Percentiles rank a stretch among this genome's conserved stretches.
Evolutionary conservation across 768 basidiomycete species (phyloP).

Genomic region (Lactarius pseudohatsudake): DNA sequence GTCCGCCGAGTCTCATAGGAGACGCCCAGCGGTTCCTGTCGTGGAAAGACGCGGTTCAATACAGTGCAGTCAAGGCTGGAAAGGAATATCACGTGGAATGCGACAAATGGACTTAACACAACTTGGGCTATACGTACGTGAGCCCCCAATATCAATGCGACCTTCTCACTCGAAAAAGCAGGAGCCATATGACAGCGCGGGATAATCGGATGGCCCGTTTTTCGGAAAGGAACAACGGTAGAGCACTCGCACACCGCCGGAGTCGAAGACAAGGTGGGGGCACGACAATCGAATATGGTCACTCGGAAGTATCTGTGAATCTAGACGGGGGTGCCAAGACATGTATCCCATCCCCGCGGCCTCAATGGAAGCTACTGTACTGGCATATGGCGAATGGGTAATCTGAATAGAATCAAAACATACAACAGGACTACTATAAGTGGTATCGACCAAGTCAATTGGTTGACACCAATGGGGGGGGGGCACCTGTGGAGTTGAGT

Average conservation of each 20-base stretch:
- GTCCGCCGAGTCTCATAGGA: neutral
- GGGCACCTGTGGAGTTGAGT: slow-evolving; percentile 12
- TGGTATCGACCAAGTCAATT: slow-evolving; percentile 11
- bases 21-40: neutral
- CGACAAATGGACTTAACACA: neutral
- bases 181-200: slow-evolving; percentile 4
- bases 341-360: slow-evolving; percentile 13
- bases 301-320: slow-evolving; percentile 3
- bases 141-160: slow-evolving; percentile 3
- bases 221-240: slow-evolving; percentile 1
- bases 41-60: neutral
- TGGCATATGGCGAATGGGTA: neutral
- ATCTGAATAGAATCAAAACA: neutral
- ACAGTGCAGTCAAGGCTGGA: neutral
- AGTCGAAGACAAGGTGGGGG: slow-evolving; percentile 5
- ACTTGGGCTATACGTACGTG: neutral
- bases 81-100: neutral
- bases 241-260: neutral
- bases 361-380: slow-evolving; percentile 5
- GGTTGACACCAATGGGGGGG: neutral
- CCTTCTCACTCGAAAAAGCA: slow-evolving; percentile 4
- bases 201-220: neutral
- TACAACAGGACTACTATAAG: neutral
- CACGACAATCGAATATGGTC: neutral
- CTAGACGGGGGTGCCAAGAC: neutral